Evolutionary conservation across 2,329 filamentous ascomycete species (phyloP).

Genomic region (Leptodontidium sp.): DNA sequence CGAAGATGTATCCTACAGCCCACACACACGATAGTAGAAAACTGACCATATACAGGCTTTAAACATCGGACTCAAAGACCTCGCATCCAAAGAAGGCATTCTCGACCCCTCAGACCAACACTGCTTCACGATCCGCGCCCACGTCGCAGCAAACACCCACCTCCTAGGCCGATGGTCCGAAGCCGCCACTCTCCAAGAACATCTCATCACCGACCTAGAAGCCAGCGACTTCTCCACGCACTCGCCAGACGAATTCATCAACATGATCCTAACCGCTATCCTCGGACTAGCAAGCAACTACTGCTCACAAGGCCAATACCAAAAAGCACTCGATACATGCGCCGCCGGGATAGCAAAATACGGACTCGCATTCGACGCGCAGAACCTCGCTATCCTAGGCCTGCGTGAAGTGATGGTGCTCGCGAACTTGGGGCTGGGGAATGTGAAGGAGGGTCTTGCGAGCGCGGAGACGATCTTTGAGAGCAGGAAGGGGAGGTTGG

Average conservation of each 20-base stretch:
- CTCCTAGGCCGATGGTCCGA: neutral
- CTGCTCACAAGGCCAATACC: neutral
- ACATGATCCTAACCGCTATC: neutral
- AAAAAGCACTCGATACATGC: neutral
- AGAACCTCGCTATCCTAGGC: neutral
- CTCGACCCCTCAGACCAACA: neutral
- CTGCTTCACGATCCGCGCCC: neutral
- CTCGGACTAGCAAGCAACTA: neutral
- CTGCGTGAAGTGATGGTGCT: neutral
- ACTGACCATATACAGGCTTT: neutral
- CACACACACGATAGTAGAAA: too few relatives aligned
- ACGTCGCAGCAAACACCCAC: neutral
- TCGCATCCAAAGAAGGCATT: neutral
- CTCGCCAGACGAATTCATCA: neutral
- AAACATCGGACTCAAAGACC: neutral
- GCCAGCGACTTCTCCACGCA: neutral
- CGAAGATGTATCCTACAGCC: too few relatives aligned
- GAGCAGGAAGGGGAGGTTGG: too few relatives aligned
- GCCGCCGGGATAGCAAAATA: neutral
- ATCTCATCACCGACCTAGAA: neutral
- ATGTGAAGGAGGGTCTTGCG: neutral
- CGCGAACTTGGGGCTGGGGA: neutral
- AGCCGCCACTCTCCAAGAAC: neutral
- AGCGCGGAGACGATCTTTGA: neutral
- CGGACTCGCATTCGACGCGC: neutral